Base-by-base conservation (phyloP, 2,329 filamentous ascomycete species). In the Phialophora chinensis region DNA sequence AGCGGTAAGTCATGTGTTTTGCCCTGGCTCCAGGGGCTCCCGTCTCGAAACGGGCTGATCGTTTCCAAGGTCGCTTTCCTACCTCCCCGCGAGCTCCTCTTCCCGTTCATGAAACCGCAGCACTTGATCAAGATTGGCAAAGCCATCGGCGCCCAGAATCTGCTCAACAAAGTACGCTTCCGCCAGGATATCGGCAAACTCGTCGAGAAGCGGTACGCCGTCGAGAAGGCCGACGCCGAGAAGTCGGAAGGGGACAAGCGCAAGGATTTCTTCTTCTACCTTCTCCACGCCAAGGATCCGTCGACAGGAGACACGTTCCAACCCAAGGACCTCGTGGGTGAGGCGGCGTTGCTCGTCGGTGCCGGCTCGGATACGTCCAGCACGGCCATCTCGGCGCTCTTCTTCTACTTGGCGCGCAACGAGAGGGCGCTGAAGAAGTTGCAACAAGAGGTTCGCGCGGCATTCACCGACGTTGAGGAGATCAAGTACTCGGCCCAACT, bases 241-340 rank as follows among this genome's bases (percentile, higher is more conserved):
- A 73, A 72, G 72, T 73, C 12, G 78, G 82, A 67, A n/a, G 78
- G 77, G 0, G 77, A 77, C 42, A 25, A 63, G 57, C 73, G 78
- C 23, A 81, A 80, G 59, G 83, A 84, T 71, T 81, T 84, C 72
- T 81, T 82, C 74, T 78, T 81, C 73, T 76, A 85, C 75, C 76
- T 82, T 4, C 73, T 82, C 54, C 77, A 82, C 63, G 79, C 82
- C 60, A 79, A 80, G 72, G 79, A 85, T 71, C 78, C 80, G 1
- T 76, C 82, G 67, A 81, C 81, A 17, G 77, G 80, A 66, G 72
- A 79, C 20, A 54, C 25, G 38, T 70, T 68, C 54, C 11, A 20
- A 20, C 60, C 66, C 14, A 31, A 42, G 29, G 68, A 70, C 23
- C 56, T 70, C 12, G 53, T 70, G 1, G 68, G 63, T 3, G 66